Conservation (phyloP, 139 green algal genomes). For the Tetraselmis striata region DNA sequence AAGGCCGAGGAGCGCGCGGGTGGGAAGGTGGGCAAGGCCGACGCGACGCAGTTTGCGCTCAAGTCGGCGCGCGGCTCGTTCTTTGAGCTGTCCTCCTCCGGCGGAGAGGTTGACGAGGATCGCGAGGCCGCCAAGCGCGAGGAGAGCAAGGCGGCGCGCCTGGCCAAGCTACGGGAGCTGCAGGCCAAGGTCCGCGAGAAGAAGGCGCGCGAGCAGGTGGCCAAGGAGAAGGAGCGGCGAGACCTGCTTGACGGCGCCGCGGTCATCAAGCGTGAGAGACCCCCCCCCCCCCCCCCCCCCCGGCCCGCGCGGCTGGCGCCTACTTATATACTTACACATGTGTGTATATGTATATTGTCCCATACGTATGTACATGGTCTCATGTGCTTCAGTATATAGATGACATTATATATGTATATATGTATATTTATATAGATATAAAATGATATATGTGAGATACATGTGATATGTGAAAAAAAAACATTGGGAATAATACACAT, state of each 20-base stretch:
- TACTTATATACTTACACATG: no score
- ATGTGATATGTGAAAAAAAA: no score
- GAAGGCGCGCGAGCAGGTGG: neutral
- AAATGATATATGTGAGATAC: no score
- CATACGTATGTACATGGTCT: no score
- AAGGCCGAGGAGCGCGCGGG: neutral
- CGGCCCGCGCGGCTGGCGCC: no score
- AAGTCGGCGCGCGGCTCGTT: neutral
- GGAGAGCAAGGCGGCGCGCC: neutral
- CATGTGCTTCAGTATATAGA: no score
- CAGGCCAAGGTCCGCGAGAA: neutral
- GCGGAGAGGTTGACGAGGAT: no score
- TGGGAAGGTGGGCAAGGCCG: neutral
- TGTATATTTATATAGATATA: no score
- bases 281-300: no score
- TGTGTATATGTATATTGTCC: no score
- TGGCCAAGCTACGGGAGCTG: neutral
- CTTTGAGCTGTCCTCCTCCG: neutral
- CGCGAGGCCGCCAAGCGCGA: neutral
- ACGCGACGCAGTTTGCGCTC: neutral
- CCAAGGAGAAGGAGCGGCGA: neutral
- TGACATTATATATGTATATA: no score
- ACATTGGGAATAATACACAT: no score
- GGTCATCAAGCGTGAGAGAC: neutral
- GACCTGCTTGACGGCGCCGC: neutral